A percentile compares a stretch with the other conserved stretches of the same genome.
These are phyloP conservation scores for Raphanus raphanistrum DNA, from an alignment of 345 rosid species.

Conservation along the genomic window DNA sequence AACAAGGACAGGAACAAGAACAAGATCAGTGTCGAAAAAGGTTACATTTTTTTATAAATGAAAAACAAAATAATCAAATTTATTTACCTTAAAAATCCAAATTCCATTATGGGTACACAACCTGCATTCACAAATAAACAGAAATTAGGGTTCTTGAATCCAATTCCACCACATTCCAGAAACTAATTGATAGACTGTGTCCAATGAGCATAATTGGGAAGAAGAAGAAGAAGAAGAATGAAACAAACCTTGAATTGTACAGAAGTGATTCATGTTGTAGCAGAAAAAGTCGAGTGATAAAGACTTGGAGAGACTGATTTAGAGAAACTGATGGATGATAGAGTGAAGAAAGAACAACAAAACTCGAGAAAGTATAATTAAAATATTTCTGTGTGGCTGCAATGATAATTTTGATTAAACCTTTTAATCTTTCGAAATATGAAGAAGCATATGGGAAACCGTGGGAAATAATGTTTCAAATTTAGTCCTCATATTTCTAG, in stretches of 20 bases:
- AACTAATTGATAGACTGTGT: background rate
- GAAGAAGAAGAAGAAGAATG: background rate
- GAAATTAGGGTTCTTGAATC: conserved; percentile 4
- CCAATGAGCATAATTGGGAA: background rate
- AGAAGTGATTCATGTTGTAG: conserved; percentile 8
- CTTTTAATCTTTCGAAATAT: background rate
- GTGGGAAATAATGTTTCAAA: background rate
- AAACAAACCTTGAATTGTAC: background rate
- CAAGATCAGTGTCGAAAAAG: background rate
- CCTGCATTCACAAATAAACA: conserved; percentile 19
- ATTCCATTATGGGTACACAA: conserved; percentile 28
- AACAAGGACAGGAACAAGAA: conserved; percentile 2
- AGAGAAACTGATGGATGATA: background rate
- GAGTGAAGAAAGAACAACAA: background rate
- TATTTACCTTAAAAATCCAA: conserved; percentile 27
- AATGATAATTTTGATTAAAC: background rate
- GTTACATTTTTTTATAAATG: background rate
- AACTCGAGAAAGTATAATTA: background rate
- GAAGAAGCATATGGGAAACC: background rate
- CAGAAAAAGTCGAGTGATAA: conserved; percentile 8
- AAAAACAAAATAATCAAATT: background rate
- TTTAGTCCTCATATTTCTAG: background rate
- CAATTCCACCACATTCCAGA: background rate
- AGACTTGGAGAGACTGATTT: background rate
- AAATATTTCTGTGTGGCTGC: conserved; percentile 2